Conservation (phyloP, 148 eudicot genomes). For the Camellia japonica region DNA sequence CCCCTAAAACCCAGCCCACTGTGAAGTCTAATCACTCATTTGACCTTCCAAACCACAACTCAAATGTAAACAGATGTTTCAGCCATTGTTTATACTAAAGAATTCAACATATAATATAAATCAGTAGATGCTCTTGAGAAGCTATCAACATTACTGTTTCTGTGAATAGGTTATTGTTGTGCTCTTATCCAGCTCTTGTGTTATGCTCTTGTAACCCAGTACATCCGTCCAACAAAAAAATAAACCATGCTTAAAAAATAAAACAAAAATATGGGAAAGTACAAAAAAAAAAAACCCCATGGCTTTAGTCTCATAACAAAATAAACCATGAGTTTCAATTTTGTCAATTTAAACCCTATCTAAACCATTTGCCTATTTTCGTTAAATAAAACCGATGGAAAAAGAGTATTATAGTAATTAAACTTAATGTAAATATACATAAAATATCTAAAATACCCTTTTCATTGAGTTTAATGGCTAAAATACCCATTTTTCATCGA, state of each 20-base stretch:
- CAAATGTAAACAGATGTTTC: neutral
- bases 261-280: too few relatives aligned
- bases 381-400: too few relatives aligned
- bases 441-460: too few relatives aligned
- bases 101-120: neutral
- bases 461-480: too few relatives aligned
- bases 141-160: neutral
- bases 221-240: neutral
- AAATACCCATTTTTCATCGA: too few relatives aligned
- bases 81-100: neutral
- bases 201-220: neutral
- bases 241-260: neutral
- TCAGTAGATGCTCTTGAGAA: neutral
- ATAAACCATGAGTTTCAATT: too few relatives aligned
- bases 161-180: neutral
- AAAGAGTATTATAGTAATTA: too few relatives aligned
- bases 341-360: too few relatives aligned
- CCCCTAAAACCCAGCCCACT: neutral
- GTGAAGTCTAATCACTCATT: neutral
- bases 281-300: too few relatives aligned
- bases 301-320: too few relatives aligned
- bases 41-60: neutral
- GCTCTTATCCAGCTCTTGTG: neutral
- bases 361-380: too few relatives aligned
- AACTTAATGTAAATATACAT: too few relatives aligned